phyloP scores from a whole-genome alignment of 2,329 filamentous ascomycete genomes.

The Exserohilum turcica region DNA sequence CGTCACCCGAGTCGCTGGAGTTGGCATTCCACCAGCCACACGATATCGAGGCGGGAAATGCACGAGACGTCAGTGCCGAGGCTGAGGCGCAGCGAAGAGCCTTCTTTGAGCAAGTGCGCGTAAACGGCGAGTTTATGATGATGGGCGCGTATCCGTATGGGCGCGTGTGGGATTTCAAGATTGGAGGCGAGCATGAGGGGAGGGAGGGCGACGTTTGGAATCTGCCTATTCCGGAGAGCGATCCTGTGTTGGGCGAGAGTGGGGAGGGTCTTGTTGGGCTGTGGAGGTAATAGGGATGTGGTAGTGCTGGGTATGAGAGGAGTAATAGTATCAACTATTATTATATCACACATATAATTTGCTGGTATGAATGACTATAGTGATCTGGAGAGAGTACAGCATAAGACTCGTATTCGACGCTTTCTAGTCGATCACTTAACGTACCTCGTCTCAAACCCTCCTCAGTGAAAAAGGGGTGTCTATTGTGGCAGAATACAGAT shows the following conservation, averaged over 20 bases:
- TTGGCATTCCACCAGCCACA: conserved; percentile 55
- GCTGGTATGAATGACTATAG: too few relatives aligned
- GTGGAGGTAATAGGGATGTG: too few relatives aligned
- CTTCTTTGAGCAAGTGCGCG: conserved; percentile 45
- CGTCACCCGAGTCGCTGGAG: conserved; percentile 42
- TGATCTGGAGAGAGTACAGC: too few relatives aligned
- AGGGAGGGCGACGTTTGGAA: conserved; percentile 54
- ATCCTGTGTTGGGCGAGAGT: conserved; percentile 55
- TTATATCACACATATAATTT: too few relatives aligned
- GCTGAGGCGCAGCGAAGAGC: conserved; percentile 42
- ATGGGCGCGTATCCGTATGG: conserved; percentile 62
- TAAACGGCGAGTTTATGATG: conserved; percentile 58
- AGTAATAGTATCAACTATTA: too few relatives aligned
- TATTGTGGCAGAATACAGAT: too few relatives aligned
- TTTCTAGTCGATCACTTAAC: too few relatives aligned
- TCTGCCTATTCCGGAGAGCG: conserved; percentile 52
- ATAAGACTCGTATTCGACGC: too few relatives aligned
- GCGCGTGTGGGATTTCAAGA: conserved; percentile 58
- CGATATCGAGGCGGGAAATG: conserved; percentile 26
- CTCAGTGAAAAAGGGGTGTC: too few relatives aligned
- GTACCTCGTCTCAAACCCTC: too few relatives aligned
- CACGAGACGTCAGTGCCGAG: conserved; percentile 17
- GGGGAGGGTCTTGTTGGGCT: conserved; percentile 46
- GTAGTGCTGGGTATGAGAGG: too few relatives aligned
- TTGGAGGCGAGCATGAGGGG: conserved; percentile 52